Conservation (phyloP, 2,329 filamentous ascomycete genomes). For the Xylariaceae sp. region DNA sequence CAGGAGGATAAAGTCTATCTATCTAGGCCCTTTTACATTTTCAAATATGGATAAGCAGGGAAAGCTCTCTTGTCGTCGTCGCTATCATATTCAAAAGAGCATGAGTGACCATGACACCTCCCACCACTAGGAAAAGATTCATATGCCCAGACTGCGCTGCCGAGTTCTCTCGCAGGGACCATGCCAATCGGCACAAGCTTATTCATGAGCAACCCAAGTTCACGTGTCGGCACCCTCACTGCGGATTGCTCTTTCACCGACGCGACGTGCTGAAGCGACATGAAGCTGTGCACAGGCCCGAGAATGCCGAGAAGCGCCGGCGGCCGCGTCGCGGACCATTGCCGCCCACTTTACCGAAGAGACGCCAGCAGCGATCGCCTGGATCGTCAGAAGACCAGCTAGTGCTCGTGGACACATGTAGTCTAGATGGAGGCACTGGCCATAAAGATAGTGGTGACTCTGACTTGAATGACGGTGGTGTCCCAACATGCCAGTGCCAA, state of each 20-base stretch:
- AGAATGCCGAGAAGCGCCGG: slow-evolving; percentile 19
- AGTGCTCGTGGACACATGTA: not conserved
- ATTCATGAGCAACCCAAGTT: slow-evolving; percentile 16
- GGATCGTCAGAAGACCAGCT: not conserved
- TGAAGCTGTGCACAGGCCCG: slow-evolving; percentile 17
- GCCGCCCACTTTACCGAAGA: slow-evolving; percentile 4
- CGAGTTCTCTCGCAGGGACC: slow-evolving; percentile 22
- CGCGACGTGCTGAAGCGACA: slow-evolving; percentile 16
- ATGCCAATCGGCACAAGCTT: slow-evolving; percentile 24
- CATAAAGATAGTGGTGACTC: no score
- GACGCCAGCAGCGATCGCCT: not conserved
- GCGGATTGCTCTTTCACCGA: slow-evolving; percentile 21
- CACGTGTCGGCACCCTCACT: slow-evolving; percentile 6
- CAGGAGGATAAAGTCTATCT: no score
- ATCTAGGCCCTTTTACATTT: no score
- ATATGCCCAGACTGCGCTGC: slow-evolving; percentile 18
- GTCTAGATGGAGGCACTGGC: not conserved
- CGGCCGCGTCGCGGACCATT: slow-evolving; percentile 19
- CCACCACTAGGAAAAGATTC: slow-evolving; percentile 1
- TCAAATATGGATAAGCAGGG: no score
- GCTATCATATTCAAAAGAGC: not conserved
- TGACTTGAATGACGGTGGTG: not conserved
- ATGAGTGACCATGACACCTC: not conserved
- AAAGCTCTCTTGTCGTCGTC: not conserved
- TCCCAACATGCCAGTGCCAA: slow-evolving; percentile 7